phyloP scores from a whole-genome alignment of 192 early-diverging fungal species.

The Powellomyces hirtus region DNA sequence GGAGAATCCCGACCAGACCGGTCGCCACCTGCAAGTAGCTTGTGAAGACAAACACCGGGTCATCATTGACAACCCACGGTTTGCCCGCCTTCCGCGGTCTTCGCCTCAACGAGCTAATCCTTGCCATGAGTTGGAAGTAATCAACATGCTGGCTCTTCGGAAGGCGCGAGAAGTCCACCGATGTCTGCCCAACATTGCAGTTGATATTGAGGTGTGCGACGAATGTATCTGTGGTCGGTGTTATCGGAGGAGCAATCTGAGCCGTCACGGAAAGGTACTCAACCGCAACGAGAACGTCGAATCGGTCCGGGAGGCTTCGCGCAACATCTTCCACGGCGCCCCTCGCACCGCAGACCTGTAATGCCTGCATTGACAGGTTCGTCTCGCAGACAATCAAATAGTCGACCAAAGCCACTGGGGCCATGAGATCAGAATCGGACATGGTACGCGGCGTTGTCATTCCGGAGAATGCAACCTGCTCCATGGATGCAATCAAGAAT shows the following conservation, averaged over 20 bases:
- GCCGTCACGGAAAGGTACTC: neutral
- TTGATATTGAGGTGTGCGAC: constrained; percentile 8
- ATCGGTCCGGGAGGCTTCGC: neutral
- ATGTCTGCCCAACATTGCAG: constrained; percentile 1
- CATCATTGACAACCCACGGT: neutral
- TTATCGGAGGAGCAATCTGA: neutral
- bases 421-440: neutral
- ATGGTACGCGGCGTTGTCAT: neutral
- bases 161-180: constrained; percentile 13
- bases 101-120: constrained; percentile 1
- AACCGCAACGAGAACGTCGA: neutral
- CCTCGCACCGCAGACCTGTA: neutral
- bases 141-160: constrained; percentile 2
- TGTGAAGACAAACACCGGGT: neutral
- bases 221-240: neutral
- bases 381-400: neutral
- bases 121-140: constrained; percentile 17
- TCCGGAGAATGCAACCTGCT: neutral
- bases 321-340: neutral
- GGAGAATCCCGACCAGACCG: neutral
- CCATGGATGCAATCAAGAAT: neutral
- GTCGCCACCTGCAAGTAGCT: constrained; percentile 3
- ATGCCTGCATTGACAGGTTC: neutral
- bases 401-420: neutral
- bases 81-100: neutral